phyloP scores from a whole-genome alignment of 176 grass and related monocot species.

The Triticum monococcum region DNA sequence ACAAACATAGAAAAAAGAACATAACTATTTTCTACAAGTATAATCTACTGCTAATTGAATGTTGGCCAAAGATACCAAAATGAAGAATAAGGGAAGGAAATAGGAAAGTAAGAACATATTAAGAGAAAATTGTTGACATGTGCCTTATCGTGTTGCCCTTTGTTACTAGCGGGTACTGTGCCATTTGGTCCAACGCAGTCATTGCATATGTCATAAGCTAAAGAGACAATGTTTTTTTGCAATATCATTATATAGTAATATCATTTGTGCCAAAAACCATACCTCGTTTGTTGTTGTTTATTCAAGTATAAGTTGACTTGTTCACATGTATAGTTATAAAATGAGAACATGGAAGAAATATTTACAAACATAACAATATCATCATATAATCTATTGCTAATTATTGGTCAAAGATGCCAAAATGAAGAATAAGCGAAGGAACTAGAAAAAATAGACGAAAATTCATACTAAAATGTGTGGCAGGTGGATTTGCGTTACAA shows the following conservation, averaged over 20 bases:
- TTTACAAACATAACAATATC: neutral
- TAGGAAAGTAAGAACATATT: neutral
- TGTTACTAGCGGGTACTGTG: neutral
- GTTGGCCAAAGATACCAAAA: neutral
- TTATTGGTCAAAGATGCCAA: neutral
- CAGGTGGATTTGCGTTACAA: neutral
- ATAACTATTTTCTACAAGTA: too few species aligned
- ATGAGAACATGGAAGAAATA: neutral
- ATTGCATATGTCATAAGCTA: neutral
- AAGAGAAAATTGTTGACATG: neutral
- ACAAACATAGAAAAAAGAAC: neutral
- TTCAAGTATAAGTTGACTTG: neutral
- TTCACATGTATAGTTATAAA: neutral
- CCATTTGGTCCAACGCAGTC: neutral
- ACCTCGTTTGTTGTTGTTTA: neutral
- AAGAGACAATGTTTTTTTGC: too few species aligned
- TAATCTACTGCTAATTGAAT: neutral
- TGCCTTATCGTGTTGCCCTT: neutral
- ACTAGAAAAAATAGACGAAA: neutral
- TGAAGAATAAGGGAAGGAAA: neutral
- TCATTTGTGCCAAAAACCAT: neutral
- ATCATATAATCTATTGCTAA: neutral
- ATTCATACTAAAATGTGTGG: neutral
- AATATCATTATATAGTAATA: neutral
- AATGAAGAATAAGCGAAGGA: neutral